Conservation (phyloP, 495 filamentous ascomycete species). For the Staphylotrichum tortipilum region DNA sequence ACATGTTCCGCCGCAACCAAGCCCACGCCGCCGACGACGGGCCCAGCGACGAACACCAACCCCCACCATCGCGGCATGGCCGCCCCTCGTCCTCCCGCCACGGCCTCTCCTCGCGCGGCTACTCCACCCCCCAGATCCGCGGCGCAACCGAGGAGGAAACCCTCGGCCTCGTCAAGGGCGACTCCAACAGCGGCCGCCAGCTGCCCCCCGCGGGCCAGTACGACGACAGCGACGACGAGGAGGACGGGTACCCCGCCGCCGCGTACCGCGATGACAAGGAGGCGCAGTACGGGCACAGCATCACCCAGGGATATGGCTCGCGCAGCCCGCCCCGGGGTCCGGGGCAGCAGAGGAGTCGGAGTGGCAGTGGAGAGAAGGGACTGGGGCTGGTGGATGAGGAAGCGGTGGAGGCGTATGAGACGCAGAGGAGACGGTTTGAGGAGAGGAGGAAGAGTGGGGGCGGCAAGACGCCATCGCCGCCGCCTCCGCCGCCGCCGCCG, state of each 20-base stretch:
- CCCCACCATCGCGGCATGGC: conserved; percentile 1
- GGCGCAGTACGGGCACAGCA: conserved; percentile 32
- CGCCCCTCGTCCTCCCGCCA: conserved; percentile 23
- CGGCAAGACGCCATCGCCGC: not conserved
- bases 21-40: conserved; percentile 22
- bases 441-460: not conserved
- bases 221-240: conserved; percentile 21
- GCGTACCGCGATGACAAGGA: too few relatives aligned
- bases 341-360: not conserved
- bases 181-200: conserved; percentile 43
- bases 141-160: conserved; percentile 79
- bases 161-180: conserved; percentile 77
- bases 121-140: conserved; percentile 37
- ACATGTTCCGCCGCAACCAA: conserved; percentile 54
- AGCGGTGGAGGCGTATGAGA: conserved; percentile 3
- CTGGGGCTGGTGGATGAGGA: not conserved
- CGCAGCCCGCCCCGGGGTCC: conserved; percentile 9
- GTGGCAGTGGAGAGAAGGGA: not conserved
- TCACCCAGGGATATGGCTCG: conserved; percentile 19
- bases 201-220: conserved; percentile 30
- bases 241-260: too few relatives aligned
- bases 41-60: not conserved
- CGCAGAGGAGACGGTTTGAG: conserved; percentile 3
- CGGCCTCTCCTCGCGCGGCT: conserved; percentile 42
- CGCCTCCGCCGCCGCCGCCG: not conserved